A percentile compares a stretch with the other conserved stretches of the same genome.
Conservation (phyloP, 257 asterid genomes). For the Avicennia marina region DNA sequence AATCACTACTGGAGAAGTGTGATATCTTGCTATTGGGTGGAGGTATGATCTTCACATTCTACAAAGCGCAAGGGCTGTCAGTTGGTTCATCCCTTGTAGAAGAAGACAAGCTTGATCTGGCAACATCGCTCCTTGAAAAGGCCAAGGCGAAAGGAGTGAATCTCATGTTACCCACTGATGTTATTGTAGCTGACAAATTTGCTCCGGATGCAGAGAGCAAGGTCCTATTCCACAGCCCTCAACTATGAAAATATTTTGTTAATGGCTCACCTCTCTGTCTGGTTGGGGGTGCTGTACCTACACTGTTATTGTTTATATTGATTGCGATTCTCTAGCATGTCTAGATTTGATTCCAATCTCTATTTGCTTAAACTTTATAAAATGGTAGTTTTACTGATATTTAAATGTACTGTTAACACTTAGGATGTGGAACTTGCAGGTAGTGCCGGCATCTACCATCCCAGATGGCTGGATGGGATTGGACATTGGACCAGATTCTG, state of each 20-base stretch:
- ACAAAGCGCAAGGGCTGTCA: constrained; percentile 84
- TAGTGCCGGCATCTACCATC: constrained; percentile 67
- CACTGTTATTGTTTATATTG: no score
- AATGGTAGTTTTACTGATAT: background rate
- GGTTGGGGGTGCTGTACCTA: no score
- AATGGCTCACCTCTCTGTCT: no score
- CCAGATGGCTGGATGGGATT: constrained; percentile 95
- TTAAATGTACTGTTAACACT: background rate
- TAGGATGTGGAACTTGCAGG: constrained; percentile 29
- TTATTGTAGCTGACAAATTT: constrained; percentile 79
- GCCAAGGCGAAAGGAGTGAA: constrained; percentile 81
- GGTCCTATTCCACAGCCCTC: constrained; percentile 49
- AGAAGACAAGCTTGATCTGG: constrained; percentile 87
- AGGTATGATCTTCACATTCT: constrained; percentile 90
- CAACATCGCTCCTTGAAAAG: constrained; percentile 63
- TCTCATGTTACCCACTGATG: constrained; percentile 73
- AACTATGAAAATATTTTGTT: no score
- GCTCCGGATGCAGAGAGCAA: constrained; percentile 89
- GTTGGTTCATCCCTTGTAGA: constrained; percentile 92
- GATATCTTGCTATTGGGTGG: constrained; percentile 78
- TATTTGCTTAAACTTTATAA: no score
- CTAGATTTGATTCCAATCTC: no score
- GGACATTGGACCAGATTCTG: constrained; percentile 82
- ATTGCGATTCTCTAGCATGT: no score
- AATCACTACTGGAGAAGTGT: constrained; percentile 72